Evolutionary conservation across 2,329 filamentous ascomycete genomes (phyloP).

Genomic region (Diaporthe ilicicola): DNA sequence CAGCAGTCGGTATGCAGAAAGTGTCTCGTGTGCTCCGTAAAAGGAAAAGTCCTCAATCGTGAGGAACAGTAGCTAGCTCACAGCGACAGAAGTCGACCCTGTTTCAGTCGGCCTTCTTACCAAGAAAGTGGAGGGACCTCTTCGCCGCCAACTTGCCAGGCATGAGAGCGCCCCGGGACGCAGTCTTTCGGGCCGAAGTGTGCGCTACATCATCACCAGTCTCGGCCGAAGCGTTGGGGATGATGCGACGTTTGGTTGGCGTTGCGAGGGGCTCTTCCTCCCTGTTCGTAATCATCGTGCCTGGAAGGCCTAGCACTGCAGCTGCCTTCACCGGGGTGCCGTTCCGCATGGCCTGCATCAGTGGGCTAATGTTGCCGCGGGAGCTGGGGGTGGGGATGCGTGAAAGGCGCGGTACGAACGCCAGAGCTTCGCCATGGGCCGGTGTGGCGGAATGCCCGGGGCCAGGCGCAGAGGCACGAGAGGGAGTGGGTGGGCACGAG

Average conservation of each 20-base stretch:
- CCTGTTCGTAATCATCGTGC: background rate
- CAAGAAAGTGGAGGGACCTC: constrained; percentile 16
- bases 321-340: constrained; percentile 29
- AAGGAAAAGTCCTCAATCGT: background rate
- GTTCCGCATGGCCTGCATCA: constrained; percentile 25
- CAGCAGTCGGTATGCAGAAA: background rate
- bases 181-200: background rate
- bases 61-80: too few relatives aligned
- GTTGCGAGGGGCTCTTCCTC: background rate
- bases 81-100: background rate
- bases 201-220: background rate
- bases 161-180: background rate
- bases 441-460: constrained; percentile 1
- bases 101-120: background rate
- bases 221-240: background rate
- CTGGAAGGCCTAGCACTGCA: constrained; percentile 24
- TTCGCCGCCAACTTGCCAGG: background rate
- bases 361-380: background rate
- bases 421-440: background rate
- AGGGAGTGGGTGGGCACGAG: background rate
- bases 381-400: constrained; percentile 21
- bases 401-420: constrained; percentile 1
- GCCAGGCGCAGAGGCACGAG: background rate
- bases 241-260: constrained; percentile 2
- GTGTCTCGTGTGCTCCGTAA: background rate